Percentiles rank a stretch among this genome's conserved stretches.
Evolutionary conservation across 2,329 filamentous ascomycete genomes (phyloP).

Genomic region (Fusarium secorum): DNA sequence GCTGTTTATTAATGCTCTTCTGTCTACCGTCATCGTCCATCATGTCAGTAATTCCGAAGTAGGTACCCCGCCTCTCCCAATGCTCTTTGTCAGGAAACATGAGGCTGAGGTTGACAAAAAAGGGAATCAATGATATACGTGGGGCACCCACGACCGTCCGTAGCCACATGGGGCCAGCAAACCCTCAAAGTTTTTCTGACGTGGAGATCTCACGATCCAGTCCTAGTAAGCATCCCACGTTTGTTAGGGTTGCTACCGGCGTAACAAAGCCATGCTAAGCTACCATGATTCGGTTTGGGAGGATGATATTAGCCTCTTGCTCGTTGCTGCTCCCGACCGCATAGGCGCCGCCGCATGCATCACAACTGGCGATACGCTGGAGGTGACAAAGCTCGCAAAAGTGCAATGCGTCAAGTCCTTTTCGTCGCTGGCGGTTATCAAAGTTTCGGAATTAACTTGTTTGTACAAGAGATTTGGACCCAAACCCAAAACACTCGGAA

Average conservation of each 20-base stretch:
- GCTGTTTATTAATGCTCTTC: neutral
- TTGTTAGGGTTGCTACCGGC: neutral
- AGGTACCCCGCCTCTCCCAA: constrained; percentile 4
- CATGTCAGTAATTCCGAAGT: constrained; percentile 22
- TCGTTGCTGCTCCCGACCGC: neutral
- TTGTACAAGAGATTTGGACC: constrained; percentile 2
- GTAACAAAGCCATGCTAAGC: constrained; percentile 3
- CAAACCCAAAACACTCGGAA: constrained; percentile 12
- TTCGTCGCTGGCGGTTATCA: constrained; percentile 29
- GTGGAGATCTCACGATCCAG: constrained; percentile 4
- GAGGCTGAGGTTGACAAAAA: constrained; percentile 18
- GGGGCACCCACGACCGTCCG: neutral
- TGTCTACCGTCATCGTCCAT: constrained; percentile 26
- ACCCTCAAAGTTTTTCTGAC: constrained; percentile 9
- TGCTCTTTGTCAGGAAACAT: neutral
- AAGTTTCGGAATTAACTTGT: constrained; percentile 17
- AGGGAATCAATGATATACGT: neutral
- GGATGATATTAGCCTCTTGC: neutral
- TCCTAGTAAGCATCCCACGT: neutral
- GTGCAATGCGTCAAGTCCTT: neutral
- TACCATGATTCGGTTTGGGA: neutral
- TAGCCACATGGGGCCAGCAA: constrained; percentile 12
- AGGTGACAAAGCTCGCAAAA: neutral
- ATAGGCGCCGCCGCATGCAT: constrained; percentile 12
- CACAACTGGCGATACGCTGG: constrained; percentile 31